phyloP scores from a whole-genome alignment of 257 asterid species.

The Eustoma russellianum region DNA sequence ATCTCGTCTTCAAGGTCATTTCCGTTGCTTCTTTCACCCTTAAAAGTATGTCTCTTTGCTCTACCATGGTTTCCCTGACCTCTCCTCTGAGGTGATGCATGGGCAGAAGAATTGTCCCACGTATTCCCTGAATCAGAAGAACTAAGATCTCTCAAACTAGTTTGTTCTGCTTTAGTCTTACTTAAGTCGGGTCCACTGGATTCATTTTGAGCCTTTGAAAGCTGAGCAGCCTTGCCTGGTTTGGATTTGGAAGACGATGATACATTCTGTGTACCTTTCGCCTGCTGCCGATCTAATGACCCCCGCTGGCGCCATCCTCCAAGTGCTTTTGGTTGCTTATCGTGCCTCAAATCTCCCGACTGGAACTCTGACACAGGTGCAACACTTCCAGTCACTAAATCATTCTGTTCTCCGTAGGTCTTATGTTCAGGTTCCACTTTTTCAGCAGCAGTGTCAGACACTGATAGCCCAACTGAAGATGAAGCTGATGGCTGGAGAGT shows the following conservation, averaged over 20 bases:
- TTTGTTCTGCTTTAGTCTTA: conserved; percentile 24
- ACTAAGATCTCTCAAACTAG: conserved; percentile 12
- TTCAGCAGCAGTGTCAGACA: conserved; percentile 29
- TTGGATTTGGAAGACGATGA: conserved; percentile 29
- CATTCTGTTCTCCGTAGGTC: conserved; percentile 18
- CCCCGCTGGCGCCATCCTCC: conserved; percentile 61
- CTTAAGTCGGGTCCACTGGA: conserved; percentile 21
- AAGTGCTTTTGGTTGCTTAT: conserved; percentile 46
- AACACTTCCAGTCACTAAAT: conserved; percentile 20
- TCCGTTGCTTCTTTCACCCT: conserved; percentile 35
- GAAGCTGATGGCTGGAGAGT: conserved; percentile 26
- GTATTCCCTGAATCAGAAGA: conserved; percentile 17
- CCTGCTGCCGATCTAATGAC: conserved; percentile 27
- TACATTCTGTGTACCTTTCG: conserved; percentile 20
- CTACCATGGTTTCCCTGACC: conserved; percentile 51
- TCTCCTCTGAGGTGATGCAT: conserved; percentile 26
- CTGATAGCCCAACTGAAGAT: conserved; percentile 23
- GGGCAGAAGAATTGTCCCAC: conserved; percentile 14
- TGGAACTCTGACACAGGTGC: conserved; percentile 29
- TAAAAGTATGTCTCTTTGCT: conserved; percentile 45
- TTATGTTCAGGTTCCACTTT: conserved; percentile 26
- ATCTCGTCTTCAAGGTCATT: conserved; percentile 30
- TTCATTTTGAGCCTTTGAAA: conserved; percentile 21
- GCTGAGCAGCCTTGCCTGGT: conserved; percentile 24
- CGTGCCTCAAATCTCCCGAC: conserved; percentile 34